Conservation (phyloP, 2,329 filamentous ascomycete genomes). For the Microcyclosporella mali region DNA sequence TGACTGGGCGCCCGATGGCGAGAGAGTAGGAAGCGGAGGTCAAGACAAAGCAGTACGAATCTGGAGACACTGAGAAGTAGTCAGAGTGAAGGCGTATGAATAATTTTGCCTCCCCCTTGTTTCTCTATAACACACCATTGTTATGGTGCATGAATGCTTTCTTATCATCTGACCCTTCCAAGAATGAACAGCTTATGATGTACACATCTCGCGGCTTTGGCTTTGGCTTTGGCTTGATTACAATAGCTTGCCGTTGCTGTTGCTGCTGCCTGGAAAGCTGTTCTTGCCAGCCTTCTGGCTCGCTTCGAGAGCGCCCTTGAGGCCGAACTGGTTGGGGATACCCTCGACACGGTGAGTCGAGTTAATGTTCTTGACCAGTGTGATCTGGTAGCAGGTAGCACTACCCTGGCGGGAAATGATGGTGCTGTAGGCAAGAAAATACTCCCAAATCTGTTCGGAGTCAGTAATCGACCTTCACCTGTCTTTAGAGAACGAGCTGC, state of each 20-base stretch:
- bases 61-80: constrained; percentile 52
- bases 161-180: no score
- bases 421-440: constrained; percentile 78
- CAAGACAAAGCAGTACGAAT: constrained; percentile 74
- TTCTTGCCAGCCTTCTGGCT: constrained; percentile 35
- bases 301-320: constrained; percentile 58
- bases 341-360: constrained; percentile 75
- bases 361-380: constrained; percentile 85
- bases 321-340: constrained; percentile 60
- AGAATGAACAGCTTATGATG: no score
- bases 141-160: no score
- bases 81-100: no score
- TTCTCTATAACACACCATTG: no score
- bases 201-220: no score
- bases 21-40: constrained; percentile 82
- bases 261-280: constrained; percentile 27
- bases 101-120: no score
- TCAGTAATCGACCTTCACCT: no score
- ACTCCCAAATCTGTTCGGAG: constrained; percentile 91
- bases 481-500: no score
- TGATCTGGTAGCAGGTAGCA: constrained; percentile 83
- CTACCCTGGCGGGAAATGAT: constrained; percentile 78
- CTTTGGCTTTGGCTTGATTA: no score
- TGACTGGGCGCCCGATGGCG: constrained; percentile 89
- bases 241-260: no score